Base-by-base conservation (phyloP, 2,329 filamentous ascomycete species). In the Diaporthe sp. region DNA sequence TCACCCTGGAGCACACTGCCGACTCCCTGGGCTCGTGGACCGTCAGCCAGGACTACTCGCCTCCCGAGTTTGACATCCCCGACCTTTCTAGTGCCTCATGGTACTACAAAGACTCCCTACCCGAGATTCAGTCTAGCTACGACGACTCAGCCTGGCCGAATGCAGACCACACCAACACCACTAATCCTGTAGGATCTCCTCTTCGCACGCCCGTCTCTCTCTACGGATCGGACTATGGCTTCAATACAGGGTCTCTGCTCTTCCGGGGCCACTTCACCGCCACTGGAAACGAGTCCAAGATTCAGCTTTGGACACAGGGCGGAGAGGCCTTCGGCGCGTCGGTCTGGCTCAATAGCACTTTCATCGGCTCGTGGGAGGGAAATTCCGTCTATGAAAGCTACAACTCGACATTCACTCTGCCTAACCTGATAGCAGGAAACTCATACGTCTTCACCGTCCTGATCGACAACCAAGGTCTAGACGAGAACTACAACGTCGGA, bases 81-180 rank as follows among this genome's bases (percentile, higher is more conserved):
- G 84, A 89, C 17, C 86, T 96, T 2, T 85, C 86, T 22, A 82
- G 84, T 0, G 83, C 94, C 12, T 82, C 88, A 1, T 96, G 94
- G 94, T 92, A 92, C 80, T 91, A 90, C 75, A 80, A 94, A 28
- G 91, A 96, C 82, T 90, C 90, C 0, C 89, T 97, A 0, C 94
- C 94, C 0, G 94, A 96, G 81, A 85, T 94, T 13, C 82, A 88
- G 70, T 78, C 86, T 0, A 83, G 82, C 3, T 96, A 95, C 79
- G 91, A 95, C 73, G 94, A 97, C 82, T 89, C 88, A 7, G 83
- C 84, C 10, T 97, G 94, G 94, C 87, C 87, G 0, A 78, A 81
- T 0, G 94, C 93, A 0, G 84, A 92, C 76, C 85, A 91, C 9
- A 86, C 84, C 1, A 76, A 70, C 65, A 87, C 86, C 2, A 92